phyloP scores from a whole-genome alignment of 192 early-diverging fungal species.

The Coemansia sp. region DNA sequence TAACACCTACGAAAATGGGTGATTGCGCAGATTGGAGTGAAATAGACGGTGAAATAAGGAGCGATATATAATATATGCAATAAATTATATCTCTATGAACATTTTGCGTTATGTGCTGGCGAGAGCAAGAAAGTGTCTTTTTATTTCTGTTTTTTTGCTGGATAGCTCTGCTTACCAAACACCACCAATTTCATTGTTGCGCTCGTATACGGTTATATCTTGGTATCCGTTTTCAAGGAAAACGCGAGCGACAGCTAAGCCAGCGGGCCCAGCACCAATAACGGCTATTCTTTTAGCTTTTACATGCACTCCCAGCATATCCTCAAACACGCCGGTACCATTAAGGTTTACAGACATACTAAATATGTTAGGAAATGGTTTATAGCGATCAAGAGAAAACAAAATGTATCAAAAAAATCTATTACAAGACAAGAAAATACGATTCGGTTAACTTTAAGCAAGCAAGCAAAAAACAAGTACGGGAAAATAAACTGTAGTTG shows the following conservation, averaged over 20 bases:
- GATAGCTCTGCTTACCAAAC: conserved; percentile 54
- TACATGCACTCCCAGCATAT: background rate
- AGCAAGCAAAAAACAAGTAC: background rate
- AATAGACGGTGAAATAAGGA: no score
- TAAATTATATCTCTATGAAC: no score
- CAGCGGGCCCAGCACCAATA: conserved; percentile 33
- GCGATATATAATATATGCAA: no score
- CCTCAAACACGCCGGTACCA: background rate
- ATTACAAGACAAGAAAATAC: background rate
- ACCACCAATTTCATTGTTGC: conserved; percentile 49
- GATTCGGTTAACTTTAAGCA: background rate
- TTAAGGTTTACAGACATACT: background rate
- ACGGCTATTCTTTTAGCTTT: conserved; percentile 8
- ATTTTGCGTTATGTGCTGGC: background rate
- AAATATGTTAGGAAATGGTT: background rate
- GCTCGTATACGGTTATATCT: conserved; percentile 47
- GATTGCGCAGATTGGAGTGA: background rate
- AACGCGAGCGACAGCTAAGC: conserved; percentile 25
- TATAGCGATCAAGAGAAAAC: no score
- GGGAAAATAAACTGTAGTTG: background rate
- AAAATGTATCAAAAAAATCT: background rate
- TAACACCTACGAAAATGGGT: conserved; percentile 36
- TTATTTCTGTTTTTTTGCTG: no score
- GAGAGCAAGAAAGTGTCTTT: background rate
- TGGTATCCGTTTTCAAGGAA: conserved; percentile 13